Base-by-base conservation (phyloP, 2,329 filamentous ascomycete species). In the Penicillium sp. region DNA sequence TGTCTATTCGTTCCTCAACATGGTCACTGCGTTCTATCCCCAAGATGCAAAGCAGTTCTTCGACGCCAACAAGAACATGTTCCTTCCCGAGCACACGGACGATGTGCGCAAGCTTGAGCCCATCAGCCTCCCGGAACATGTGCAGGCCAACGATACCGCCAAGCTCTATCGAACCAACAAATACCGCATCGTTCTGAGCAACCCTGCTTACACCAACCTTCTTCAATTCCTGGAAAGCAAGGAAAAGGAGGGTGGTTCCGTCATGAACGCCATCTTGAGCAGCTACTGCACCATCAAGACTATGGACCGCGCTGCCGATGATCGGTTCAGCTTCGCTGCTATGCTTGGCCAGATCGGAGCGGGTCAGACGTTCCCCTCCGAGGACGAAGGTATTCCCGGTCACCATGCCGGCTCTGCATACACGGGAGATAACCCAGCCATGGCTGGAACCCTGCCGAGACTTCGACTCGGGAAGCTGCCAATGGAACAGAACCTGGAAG, bases 191-290 rank as follows among this genome's bases (percentile, higher is more conserved):
- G 92, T 92, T 0, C 81, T 99, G n/a, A 97, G 93, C 70, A 89
- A 90, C 60, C 90, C 93, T 69, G 89, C 93, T 0, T 93, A 91
- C 61, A 89, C 88, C 60, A 91, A 91, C 63, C 85, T 98, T 9
- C 90, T 97, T 72, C 91, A 93, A 69, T 96, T 94, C 70, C 82
- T 99, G 0, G 93, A 98, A 76, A 88, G 89, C n/a, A 93, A 97
- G 65, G 86, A 89, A 15, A 90, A 91, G 55, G 87, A 90, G 56
- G 93, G 93, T 12, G 94, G 93, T 17, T 86, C 87, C 7, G 87
- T 94, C 15, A 87, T 98, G 67, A 87, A 90, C 40, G 87, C 89
- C 51, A 84, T 98, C 17, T 83, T 98, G 19, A 83, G 85, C 64
- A 84, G 83, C 49, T 82, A 85, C 65, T 79, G 89, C 65, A 85